Conservation (phyloP, 2,329 filamentous ascomycete genomes). For the Pseudonectria buxi region DNA sequence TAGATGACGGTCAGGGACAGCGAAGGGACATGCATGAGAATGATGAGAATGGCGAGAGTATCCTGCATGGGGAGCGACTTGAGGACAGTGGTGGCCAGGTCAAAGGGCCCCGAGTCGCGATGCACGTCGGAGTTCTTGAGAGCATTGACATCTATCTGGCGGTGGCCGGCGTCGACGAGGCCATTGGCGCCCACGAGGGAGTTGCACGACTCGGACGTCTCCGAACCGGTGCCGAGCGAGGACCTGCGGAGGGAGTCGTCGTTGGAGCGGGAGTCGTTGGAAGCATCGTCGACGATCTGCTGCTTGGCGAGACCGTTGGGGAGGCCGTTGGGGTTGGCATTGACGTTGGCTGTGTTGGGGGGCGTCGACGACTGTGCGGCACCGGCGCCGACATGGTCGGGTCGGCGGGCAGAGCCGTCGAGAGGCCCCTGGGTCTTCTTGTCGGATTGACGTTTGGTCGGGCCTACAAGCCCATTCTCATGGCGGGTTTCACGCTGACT, state of each 20-base stretch:
- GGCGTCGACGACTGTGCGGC: slow-evolving; percentile 25
- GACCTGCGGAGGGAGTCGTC: slow-evolving; percentile 37
- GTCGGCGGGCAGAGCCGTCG: slow-evolving; percentile 32
- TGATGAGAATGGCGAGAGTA: slow-evolving; percentile 93
- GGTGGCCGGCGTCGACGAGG: slow-evolving; percentile 45
- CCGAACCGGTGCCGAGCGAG: slow-evolving; percentile 48
- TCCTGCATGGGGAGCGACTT: slow-evolving; percentile 86
- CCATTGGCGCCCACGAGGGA: slow-evolving; percentile 31
- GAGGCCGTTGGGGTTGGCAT: slow-evolving; percentile 17
- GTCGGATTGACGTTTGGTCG: slow-evolving; percentile 31
- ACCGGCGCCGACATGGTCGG: slow-evolving; percentile 24
- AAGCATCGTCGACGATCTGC: slow-evolving; percentile 25
- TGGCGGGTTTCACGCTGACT: slow-evolving; percentile 69
- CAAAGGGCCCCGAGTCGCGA: slow-evolving; percentile 65
- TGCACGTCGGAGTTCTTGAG: slow-evolving; percentile 62
- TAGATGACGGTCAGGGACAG: slow-evolving; percentile 84
- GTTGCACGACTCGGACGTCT: slow-evolving; percentile 46
- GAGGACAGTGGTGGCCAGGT: slow-evolving; percentile 78
- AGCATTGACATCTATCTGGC: slow-evolving; percentile 64
- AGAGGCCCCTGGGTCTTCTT: slow-evolving; percentile 41
- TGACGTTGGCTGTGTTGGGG: slow-evolving; percentile 22
- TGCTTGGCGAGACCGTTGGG: slow-evolving; percentile 31
- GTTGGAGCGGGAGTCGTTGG: slow-evolving; percentile 34
- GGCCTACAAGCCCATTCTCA: slow-evolving; percentile 78
- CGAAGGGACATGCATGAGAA: slow-evolving; percentile 86